Percentiles rank a stretch among this genome's conserved stretches.
phyloP scores from a whole-genome alignment of 1,284 basidiomycete genomes.

The Coniferiporia weirii region DNA sequence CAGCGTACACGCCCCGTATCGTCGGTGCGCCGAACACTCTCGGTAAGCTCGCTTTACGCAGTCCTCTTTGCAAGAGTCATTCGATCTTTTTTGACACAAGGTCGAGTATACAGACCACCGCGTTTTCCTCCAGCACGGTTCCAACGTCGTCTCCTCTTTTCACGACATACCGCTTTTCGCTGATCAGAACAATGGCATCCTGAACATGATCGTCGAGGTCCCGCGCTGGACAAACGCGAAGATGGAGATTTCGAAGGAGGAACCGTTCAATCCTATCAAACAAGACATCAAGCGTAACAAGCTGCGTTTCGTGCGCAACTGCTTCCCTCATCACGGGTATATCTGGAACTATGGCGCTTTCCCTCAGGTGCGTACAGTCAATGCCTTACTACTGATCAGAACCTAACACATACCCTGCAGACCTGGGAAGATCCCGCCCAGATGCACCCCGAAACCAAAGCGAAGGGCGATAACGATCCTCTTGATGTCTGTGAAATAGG shows the following conservation, averaged over 20 bases:
- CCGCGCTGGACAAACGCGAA: conserved; percentile 99
- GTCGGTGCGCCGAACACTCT: conserved; percentile 90
- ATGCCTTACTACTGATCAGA: not conserved
- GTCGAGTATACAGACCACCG: conserved; percentile 71
- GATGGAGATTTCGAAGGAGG: conserved; percentile 98
- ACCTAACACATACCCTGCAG: conserved; percentile 36
- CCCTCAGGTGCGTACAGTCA: conserved; percentile 64
- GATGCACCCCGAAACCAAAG: conserved; percentile 95
- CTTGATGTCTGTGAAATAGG: conserved; percentile 99
- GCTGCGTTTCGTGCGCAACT: conserved; percentile 97
- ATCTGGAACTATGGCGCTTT: conserved; percentile 99
- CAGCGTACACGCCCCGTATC: conserved; percentile 72
- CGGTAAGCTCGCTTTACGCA: conserved; percentile 45
- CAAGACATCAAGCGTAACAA: conserved; percentile 97
- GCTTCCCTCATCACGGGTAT: conserved; percentile 99
- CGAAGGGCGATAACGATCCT: conserved; percentile 98
- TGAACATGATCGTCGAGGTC: conserved; percentile 99
- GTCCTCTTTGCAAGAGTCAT: not conserved
- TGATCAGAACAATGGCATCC: conserved; percentile 86
- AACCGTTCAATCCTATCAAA: conserved; percentile 98
- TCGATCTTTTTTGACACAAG: not conserved
- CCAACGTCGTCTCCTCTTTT: conserved; percentile 84
- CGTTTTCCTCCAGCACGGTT: conserved; percentile 88
- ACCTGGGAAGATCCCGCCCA: conserved; percentile 97
- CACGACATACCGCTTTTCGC: conserved; percentile 97